A percentile compares a stretch with the other conserved stretches of the same genome.
phyloP scores from a whole-genome alignment of 345 rosid genomes.

The Triadica sebifera region DNA sequence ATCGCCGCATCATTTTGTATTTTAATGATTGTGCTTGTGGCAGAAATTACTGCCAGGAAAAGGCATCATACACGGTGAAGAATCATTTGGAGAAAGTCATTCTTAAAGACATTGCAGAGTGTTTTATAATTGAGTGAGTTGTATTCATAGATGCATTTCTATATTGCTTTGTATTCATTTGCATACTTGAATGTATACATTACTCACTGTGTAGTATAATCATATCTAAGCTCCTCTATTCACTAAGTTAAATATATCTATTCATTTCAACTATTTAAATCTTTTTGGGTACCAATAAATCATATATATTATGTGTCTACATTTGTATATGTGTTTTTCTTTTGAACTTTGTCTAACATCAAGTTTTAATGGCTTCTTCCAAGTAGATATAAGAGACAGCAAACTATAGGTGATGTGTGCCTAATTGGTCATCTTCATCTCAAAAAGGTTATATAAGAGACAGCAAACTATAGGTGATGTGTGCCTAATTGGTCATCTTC shows the following conservation, averaged over 20 bases:
- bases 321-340: too few species aligned
- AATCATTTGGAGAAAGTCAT: conserved; percentile 74
- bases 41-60: conserved; percentile 71
- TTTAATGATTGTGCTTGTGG: conserved; percentile 75
- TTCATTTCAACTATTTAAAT: too few species aligned
- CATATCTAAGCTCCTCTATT: not conserved
- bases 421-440: conserved; percentile 83
- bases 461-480: conserved; percentile 42
- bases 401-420: conserved; percentile 45
- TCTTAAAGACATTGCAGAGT: conserved; percentile 63
- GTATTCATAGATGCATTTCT: conserved; percentile 28
- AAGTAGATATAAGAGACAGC: conserved; percentile 56
- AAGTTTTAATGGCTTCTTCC: conserved; percentile 16
- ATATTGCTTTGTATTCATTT: not conserved
- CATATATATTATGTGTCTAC: not conserved
- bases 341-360: conserved; percentile 5
- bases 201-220: not conserved
- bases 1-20: conserved; percentile 71
- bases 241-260: too few species aligned
- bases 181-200: not conserved
- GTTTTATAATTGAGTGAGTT: conserved; percentile 78
- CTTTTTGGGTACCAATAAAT: not conserved
- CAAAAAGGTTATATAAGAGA: conserved; percentile 48
- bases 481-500: conserved; percentile 75
- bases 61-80: conserved; percentile 62